These are phyloP conservation scores for Cylindrotheca closterium DNA, from an alignment of 108 stramenopile genomes.

Conservation along the genomic window DNA sequence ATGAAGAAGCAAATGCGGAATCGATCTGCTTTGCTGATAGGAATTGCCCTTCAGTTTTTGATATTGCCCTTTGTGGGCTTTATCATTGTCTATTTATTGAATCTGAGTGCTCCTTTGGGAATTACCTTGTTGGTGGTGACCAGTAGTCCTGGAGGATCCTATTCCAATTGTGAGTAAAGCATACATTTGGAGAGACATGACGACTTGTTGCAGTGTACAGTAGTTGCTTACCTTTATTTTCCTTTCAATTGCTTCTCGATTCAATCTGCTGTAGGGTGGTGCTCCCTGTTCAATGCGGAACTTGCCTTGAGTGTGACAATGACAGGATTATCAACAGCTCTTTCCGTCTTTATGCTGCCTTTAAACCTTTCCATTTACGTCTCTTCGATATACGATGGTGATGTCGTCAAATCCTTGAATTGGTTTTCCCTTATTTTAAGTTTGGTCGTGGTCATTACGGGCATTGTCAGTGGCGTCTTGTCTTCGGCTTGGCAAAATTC, in stretches of 20 bases:
- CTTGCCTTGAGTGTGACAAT: conserved; percentile 88
- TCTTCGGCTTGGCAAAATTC: conserved; percentile 41
- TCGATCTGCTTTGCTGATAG: conserved; percentile 43
- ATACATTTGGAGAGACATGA: neutral
- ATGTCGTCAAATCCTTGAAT: conserved; percentile 68
- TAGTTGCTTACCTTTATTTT: neutral
- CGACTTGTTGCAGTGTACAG: neutral
- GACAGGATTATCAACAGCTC: conserved; percentile 86
- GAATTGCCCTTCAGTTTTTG: conserved; percentile 63
- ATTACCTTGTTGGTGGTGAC: conserved; percentile 76
- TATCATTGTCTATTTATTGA: conserved; percentile 48
- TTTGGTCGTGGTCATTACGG: conserved; percentile 74
- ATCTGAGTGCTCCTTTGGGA: conserved; percentile 48
- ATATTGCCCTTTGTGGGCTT: conserved; percentile 81
- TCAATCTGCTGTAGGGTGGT: conserved; percentile 34
- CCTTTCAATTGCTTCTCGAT: neutral
- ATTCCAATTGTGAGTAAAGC: conserved; percentile 56
- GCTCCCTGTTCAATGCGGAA: conserved; percentile 68
- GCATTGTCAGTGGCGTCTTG: conserved; percentile 62
- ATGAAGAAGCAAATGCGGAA: conserved; percentile 61
- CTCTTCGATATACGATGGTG: conserved; percentile 56
- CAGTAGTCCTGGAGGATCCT: conserved; percentile 75
- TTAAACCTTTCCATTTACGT: conserved; percentile 82
- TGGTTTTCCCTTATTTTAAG: conserved; percentile 73
- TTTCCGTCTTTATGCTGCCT: conserved; percentile 79